Base-by-base conservation (phyloP, 2,329 filamentous ascomycete genomes). In the Sporothrix schenckii region DNA sequence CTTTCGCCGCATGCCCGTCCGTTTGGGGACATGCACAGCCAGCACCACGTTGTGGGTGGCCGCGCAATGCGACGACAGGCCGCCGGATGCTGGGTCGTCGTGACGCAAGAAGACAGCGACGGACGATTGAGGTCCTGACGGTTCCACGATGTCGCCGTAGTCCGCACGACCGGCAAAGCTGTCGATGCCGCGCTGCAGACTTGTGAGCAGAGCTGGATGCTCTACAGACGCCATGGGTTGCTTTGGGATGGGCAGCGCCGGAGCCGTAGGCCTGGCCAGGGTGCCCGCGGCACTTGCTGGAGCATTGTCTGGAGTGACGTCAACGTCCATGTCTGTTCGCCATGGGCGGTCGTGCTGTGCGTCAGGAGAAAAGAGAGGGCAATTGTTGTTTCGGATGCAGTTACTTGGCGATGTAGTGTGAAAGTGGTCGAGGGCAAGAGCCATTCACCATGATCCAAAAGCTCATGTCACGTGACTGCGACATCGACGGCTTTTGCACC, bases 1-100 rank as follows among this genome's bases (percentile, higher is more conserved):
- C 81, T 94, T 97, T 71, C 94, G 87, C 80, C 92, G 97, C 72
- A 93, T 87, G 3, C 94, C 94, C 2, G 93, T 97, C 70, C 92
- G 85, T 79, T 90, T 95, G 0, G 95, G 94, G 0, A 98, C 88
- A 0, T 91, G 93, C 69, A 99, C 85, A 78, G 93, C 94, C 68
- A 99, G 84, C 24, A 98, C 85, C 24, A 98, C 82, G 77, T 97
- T 97, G 77, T 93, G 92, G 11, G 92, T 91, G 24, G 87, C 81
- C 44, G 90, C 87, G 77, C 90, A 91, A 54, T 90, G 89, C 9
- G 94, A 97, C 74, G 91, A 83, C 72, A 97, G 83, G 10, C 92
- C 92, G 75, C 91, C 90, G 75, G 91, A 89, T 76, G 92, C 88
- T 2, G 91, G 90, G 78, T 96, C 93, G 73, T 93, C 87, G 30